Conservation (phyloP, 176 grass and related monocot genomes). For the Avena insularis region DNA sequence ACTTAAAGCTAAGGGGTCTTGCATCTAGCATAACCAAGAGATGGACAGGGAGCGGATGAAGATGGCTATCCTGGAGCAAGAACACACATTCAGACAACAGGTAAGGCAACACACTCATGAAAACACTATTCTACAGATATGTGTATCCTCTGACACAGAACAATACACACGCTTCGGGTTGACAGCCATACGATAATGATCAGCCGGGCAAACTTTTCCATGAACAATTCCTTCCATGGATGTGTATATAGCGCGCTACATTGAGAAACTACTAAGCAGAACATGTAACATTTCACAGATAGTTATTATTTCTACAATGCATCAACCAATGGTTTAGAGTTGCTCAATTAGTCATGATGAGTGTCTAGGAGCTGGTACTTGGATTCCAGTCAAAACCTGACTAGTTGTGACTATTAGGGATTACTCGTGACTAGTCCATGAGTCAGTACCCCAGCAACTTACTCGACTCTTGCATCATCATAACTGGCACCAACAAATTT, state of each 20-base stretch:
- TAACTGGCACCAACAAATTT: neutral
- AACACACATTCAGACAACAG: constrained; percentile 72
- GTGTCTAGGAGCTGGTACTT: neutral
- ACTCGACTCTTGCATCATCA: neutral
- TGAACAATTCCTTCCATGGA: neutral
- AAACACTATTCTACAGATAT: neutral
- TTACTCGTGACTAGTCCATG: neutral
- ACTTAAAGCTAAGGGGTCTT: neutral
- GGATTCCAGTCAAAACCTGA: neutral
- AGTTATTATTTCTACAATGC: neutral
- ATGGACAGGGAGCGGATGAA: constrained; percentile 72
- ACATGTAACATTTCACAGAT: neutral
- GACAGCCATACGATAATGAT: neutral
- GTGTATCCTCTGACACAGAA: neutral
- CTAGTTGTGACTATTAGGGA: neutral
- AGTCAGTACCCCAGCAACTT: neutral
- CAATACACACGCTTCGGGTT: neutral
- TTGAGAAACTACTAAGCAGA: neutral
- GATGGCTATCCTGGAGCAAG: constrained; percentile 63
- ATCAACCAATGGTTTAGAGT: neutral
- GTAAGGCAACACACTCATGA: constrained; percentile 27
- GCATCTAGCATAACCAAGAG: constrained; percentile 24
- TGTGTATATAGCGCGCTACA: neutral
- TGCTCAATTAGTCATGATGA: neutral
- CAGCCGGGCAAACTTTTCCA: neutral